Evolutionary conservation across 73 alveolate species (phyloP).

Genomic region (Paramecium pentaurelia): DNA sequence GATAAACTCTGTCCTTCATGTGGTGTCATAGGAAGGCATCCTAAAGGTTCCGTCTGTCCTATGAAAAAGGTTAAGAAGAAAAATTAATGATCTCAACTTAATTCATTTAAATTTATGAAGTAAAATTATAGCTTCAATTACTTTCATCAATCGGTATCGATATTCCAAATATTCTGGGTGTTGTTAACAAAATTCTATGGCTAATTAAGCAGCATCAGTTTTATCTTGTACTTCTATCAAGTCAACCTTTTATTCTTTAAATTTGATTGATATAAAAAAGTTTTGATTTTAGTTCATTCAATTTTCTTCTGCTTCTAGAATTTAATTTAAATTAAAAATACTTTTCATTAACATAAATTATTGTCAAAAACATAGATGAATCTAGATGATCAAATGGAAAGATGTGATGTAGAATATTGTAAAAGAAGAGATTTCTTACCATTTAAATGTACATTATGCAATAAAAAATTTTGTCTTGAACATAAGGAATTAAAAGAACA

Average conservation of each 20-base stretch:
- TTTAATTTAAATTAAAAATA: background rate
- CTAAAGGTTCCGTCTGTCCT: constrained; percentile 63
- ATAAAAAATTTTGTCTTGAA: background rate
- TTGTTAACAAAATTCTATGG: background rate
- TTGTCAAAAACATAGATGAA: background rate
- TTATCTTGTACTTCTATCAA: background rate
- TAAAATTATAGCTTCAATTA: background rate
- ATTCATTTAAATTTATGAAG: background rate
- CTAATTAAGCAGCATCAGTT: background rate
- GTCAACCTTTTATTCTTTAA: background rate
- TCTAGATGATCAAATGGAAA: background rate
- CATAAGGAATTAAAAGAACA: background rate
- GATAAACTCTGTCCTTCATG: constrained; percentile 61
- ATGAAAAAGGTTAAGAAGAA: constrained; percentile 47
- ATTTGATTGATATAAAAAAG: background rate
- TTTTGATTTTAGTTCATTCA: background rate
- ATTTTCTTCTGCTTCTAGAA: background rate
- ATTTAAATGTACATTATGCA: background rate
- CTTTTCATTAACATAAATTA: background rate
- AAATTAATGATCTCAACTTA: background rate
- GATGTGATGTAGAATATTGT: background rate
- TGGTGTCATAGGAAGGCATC: constrained; percentile 67
- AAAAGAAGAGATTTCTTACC: constrained; percentile 31
- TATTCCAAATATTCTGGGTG: background rate
- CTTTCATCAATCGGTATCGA: background rate